Conservation (phyloP, 257 asterid species). For the Capsicum pubescens region DNA sequence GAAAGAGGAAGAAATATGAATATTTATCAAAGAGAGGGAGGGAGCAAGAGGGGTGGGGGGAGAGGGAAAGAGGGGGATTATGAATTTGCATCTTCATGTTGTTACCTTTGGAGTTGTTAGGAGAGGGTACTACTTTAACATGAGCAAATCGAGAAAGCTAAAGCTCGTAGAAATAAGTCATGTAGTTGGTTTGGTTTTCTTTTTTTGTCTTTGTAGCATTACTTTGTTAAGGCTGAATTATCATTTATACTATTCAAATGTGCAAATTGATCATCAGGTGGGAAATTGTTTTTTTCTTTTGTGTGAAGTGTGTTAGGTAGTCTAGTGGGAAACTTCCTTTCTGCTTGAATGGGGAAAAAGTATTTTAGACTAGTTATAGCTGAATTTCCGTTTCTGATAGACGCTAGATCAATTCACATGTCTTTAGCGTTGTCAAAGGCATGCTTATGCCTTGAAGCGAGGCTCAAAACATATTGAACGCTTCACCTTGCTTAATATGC, state of each 20-base stretch:
- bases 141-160: neutral
- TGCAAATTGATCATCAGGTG: neutral
- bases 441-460: neutral
- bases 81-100: neutral
- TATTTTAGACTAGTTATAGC: neutral
- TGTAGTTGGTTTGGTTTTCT: neutral
- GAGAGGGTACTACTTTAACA: neutral
- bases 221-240: slow-evolving; percentile 14
- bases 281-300: neutral
- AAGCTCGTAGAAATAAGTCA: neutral
- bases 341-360: neutral
- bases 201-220: neutral
- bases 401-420: neutral
- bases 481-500: neutral
- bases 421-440: neutral
- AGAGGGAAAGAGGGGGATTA: neutral
- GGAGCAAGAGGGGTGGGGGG: neutral
- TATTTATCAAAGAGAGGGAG: neutral
- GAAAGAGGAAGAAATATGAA: slow-evolving; percentile 13
- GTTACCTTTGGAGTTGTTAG: neutral
- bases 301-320: slow-evolving; percentile 11
- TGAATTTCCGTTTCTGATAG: neutral
- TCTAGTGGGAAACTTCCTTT: neutral
- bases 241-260: neutral
- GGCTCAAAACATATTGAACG: neutral